phyloP scores from a whole-genome alignment of 1,284 basidiomycete species.

The Sphaerobolus stellatus region DNA sequence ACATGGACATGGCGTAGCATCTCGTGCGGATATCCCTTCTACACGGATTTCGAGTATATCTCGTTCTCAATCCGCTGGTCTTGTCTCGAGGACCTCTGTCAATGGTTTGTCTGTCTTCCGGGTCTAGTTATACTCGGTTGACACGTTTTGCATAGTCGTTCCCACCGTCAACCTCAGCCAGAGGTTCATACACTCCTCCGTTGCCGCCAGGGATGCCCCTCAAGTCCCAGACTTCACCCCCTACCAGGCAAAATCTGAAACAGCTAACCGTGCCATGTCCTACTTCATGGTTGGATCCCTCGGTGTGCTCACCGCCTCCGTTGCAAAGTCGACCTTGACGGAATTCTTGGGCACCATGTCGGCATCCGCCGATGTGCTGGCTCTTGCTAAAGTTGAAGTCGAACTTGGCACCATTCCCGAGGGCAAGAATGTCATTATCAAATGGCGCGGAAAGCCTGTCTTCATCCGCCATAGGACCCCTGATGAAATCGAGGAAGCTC shows the following conservation, averaged over 20 bases:
- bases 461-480: slow-evolving; percentile 97
- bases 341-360: slow-evolving; percentile 97
- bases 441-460: slow-evolving; percentile 99
- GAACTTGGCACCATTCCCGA: slow-evolving; percentile 91
- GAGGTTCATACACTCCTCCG: slow-evolving; percentile 74
- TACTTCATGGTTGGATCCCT: slow-evolving; percentile 99
- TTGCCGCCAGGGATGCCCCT: slow-evolving; percentile 59
- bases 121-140: not conserved
- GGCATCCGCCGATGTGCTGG: slow-evolving; percentile 96
- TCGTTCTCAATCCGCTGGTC: slow-evolving; percentile 47
- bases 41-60: slow-evolving; percentile 63
- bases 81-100: slow-evolving; percentile 64
- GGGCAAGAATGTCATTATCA: slow-evolving; percentile 97
- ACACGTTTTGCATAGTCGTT: slow-evolving; percentile 36
- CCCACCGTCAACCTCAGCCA: slow-evolving; percentile 59
- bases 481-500: slow-evolving; percentile 93
- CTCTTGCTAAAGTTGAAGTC: slow-evolving; percentile 97
- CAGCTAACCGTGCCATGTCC: slow-evolving; percentile 80
- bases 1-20: slow-evolving; percentile 48
- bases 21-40: slow-evolving; percentile 65
- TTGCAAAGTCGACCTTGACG: slow-evolving; percentile 90
- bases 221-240: slow-evolving; percentile 87
- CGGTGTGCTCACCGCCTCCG: slow-evolving; percentile 91
- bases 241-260: slow-evolving; percentile 74
- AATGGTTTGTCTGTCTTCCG: slow-evolving; percentile 50